phyloP scores from a whole-genome alignment of 176 grass and related monocot genomes.

The Pontederia crassipes region DNA sequence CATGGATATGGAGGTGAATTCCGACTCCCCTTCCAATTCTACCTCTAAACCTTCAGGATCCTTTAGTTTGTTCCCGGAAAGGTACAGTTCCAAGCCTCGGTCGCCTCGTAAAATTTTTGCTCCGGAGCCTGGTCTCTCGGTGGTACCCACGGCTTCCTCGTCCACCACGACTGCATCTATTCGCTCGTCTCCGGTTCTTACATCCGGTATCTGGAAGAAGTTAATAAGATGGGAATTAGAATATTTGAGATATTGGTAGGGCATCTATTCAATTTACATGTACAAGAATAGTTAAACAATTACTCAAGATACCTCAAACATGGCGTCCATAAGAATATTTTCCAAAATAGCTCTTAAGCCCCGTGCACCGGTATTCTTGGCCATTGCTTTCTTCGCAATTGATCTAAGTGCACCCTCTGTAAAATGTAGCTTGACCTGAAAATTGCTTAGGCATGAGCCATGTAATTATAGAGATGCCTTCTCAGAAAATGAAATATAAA shows the following conservation, averaged over 20 bases:
- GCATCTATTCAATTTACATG: no score
- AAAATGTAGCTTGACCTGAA: slow-evolving; percentile 95
- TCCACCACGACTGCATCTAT: slow-evolving; percentile 94
- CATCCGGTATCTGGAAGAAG: slow-evolving; percentile 74
- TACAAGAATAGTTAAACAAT: not conserved
- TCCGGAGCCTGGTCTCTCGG: slow-evolving; percentile 60
- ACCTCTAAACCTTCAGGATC: slow-evolving; percentile 35
- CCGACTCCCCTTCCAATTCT: slow-evolving; percentile 68
- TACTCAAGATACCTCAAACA: slow-evolving; percentile 74
- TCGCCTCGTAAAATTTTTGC: slow-evolving; percentile 82
- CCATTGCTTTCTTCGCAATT: slow-evolving; percentile 87
- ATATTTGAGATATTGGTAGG: no score
- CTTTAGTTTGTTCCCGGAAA: slow-evolving; percentile 39
- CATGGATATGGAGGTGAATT: slow-evolving; percentile 52
- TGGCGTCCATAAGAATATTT: slow-evolving; percentile 91
- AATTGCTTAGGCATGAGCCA: slow-evolving; percentile 9
- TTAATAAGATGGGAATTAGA: not conserved
- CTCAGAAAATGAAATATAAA: not conserved
- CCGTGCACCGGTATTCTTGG: slow-evolving; percentile 84
- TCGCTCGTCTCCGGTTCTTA: slow-evolving; percentile 57
- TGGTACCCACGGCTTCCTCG: slow-evolving; percentile 68
- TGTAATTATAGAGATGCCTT: not conserved
- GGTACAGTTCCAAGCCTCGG: slow-evolving; percentile 59
- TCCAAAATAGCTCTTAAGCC: slow-evolving; percentile 94
- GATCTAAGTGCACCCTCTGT: slow-evolving; percentile 70